Evolutionary conservation across 805 yeast species (phyloP).

Genomic region (Cephaloascus albidus): DNA sequence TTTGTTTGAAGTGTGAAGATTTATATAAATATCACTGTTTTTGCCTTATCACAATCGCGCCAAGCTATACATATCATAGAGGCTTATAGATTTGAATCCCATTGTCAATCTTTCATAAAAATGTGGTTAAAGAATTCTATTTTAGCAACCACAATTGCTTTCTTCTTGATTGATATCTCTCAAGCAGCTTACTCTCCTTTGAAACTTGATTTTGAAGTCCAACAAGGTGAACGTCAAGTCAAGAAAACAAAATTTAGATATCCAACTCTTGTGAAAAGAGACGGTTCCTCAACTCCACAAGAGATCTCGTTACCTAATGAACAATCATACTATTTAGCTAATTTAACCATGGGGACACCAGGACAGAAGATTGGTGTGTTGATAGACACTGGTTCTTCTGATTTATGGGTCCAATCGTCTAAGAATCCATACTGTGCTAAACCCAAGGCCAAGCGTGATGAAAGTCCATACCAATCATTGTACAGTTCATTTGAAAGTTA

Average conservation of each 20-base stretch:
- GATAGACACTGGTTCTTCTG: constrained; percentile 21
- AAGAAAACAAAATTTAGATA: background rate
- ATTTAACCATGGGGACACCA: constrained; percentile 17
- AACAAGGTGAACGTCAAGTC: constrained; percentile 3
- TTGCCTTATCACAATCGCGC: too few relatives aligned
- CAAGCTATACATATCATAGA: too few relatives aligned
- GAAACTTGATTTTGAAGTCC: constrained; percentile 5
- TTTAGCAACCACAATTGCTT: background rate
- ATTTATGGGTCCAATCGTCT: constrained; percentile 13
- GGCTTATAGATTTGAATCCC: too few relatives aligned
- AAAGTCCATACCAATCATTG: background rate
- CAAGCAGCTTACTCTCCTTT: background rate
- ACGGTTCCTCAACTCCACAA: background rate
- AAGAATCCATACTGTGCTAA: background rate
- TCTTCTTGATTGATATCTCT: background rate
- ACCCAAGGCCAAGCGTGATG: background rate
- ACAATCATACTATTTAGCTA: constrained; percentile 7
- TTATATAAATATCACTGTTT: too few relatives aligned
- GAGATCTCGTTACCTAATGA: background rate
- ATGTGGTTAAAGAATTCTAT: too few relatives aligned
- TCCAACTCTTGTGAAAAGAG: background rate
- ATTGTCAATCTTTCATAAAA: too few relatives aligned
- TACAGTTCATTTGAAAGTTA: background rate
- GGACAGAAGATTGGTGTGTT: constrained; percentile 10
- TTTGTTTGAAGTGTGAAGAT: too few relatives aligned